Evolutionary conservation across 768 basidiomycete genomes (phyloP).

Genomic region (Mycena polygramma): DNA sequence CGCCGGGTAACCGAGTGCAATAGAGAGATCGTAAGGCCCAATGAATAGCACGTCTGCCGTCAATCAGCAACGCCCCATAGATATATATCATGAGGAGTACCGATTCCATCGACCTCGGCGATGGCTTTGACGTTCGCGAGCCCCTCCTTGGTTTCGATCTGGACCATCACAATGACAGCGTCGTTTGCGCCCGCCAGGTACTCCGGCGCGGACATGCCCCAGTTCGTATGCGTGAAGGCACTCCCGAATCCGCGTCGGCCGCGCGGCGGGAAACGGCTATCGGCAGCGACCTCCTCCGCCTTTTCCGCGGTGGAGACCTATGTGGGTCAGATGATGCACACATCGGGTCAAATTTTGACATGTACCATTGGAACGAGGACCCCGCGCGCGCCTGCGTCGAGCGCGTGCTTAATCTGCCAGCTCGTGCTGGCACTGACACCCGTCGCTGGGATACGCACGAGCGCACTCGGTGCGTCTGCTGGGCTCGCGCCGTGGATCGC

Average conservation of each 20-base stretch:
- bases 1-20: conserved; percentile 69
- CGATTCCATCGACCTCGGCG: conserved; percentile 71
- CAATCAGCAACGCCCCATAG: background rate
- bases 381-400: conserved; percentile 77
- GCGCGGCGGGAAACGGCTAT: conserved; percentile 71
- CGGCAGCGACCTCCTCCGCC: conserved; percentile 67
- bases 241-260: conserved; percentile 77
- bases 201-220: conserved; percentile 65
- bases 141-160: conserved; percentile 75
- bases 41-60: conserved; percentile 68
- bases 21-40: conserved; percentile 78
- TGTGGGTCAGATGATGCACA: background rate
- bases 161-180: conserved; percentile 67
- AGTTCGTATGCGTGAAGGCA: conserved; percentile 70
- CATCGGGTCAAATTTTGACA: background rate
- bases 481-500: conserved; percentile 63
- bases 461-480: conserved; percentile 61
- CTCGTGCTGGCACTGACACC: conserved; percentile 66
- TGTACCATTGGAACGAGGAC: conserved; percentile 76
- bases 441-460: conserved; percentile 76
- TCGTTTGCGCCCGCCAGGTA: conserved; percentile 71
- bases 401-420: conserved; percentile 81
- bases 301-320: conserved; percentile 71
- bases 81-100: conserved; percentile 47
- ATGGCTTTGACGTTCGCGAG: conserved; percentile 73